Base-by-base conservation (phyloP, 179 eudicot genomes). In the Patellifolia procumbens region DNA sequence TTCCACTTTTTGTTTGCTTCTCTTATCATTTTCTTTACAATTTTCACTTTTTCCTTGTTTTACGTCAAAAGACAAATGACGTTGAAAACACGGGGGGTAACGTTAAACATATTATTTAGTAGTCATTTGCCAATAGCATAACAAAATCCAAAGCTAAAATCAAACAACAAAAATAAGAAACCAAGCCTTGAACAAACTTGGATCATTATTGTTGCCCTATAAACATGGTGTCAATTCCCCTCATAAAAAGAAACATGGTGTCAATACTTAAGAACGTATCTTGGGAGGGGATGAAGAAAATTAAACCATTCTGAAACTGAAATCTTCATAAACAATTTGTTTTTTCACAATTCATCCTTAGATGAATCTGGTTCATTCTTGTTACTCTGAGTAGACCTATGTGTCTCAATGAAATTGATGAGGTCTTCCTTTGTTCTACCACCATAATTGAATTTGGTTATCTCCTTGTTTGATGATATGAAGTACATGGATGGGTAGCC, bases 401-500 rank as follows among this genome's bases (percentile, higher is more conserved):
- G 81, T 78, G 91, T 78, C 70, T 87, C 68, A 32, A 92, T 87
- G 80, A 87, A 92, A 4, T 76, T 78, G 68, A 89, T 79, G 2
- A 92, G 82, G 76, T 73, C 89, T 51, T 89, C 91, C 84, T 88
- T 91, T 0, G 81, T 77, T 56, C 96, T 73, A 24, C 70, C 86
- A 49, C 93, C 96, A 0, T n/a, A n/a, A n/a, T 81, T 79, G 51
- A 88, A 91, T 65, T 82, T 84, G 13, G 67, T n/a, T 15, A 92
- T 46, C 65, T 88, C 83, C 66, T 93, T 95, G 53, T 81, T 81
- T 66, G 96, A 84, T n/a, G 93, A 78, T 75, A 80, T 83, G 74
- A 91, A 89, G 79, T 83, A 92, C 79, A 92, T 42, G 12, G 97
- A 89, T 20, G 97, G 97, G 79, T 79, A 91, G 17, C 97, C 93